phyloP scores from a whole-genome alignment of 2,329 filamentous ascomycete species.

The Fonsecaea monophora region DNA sequence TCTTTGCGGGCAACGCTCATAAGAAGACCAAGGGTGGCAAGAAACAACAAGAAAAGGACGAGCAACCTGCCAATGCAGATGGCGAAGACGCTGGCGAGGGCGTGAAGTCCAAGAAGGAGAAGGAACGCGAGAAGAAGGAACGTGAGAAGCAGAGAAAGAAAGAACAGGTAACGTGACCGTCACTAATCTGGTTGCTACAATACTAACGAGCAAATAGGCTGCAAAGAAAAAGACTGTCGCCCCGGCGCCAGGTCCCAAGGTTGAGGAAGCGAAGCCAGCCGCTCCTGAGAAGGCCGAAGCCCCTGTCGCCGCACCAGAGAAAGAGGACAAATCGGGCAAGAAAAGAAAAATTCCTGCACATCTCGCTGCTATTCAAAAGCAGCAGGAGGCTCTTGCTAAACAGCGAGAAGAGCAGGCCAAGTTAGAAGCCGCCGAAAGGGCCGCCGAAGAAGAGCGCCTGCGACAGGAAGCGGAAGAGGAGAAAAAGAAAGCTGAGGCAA shows the following conservation, averaged over 20 bases:
- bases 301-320: constrained; percentile 61
- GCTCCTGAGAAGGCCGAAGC: constrained; percentile 56
- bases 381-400: constrained; percentile 54
- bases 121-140: constrained; percentile 98
- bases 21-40: constrained; percentile 65
- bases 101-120: constrained; percentile 95
- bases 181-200: constrained; percentile 6
- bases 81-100: constrained; percentile 62
- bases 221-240: constrained; percentile 78
- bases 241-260: constrained; percentile 60
- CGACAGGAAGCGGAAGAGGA: constrained; percentile 54
- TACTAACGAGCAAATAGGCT: constrained; percentile 59
- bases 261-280: constrained; percentile 63
- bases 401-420: constrained; percentile 56
- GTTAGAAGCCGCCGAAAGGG: constrained; percentile 49
- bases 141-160: constrained; percentile 98
- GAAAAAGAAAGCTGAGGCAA: constrained; percentile 54
- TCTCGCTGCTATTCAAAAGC: constrained; percentile 58
- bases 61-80: constrained; percentile 49
- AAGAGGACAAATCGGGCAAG: constrained; percentile 88
- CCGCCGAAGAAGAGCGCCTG: constrained; percentile 49
- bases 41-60: constrained; percentile 54
- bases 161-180: constrained; percentile 73
- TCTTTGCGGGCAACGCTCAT: constrained; percentile 80
- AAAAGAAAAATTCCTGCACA: constrained; percentile 81